Conservation (phyloP, 768 basidiomycete genomes). For the Chlorophyllum brunneum region DNA sequence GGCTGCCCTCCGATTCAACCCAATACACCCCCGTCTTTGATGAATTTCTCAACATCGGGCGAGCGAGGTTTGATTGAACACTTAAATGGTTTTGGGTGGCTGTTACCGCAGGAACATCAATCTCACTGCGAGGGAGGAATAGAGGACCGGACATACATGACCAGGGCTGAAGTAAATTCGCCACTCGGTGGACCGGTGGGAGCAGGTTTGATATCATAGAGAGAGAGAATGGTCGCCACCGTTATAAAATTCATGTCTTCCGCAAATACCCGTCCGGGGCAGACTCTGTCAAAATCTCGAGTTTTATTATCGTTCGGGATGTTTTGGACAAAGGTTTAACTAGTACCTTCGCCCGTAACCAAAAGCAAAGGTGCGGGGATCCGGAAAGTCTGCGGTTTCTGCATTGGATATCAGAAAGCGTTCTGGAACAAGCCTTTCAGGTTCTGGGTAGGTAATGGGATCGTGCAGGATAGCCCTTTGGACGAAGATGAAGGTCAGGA, state of each 20-base stretch:
- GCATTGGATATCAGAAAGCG: constrained; percentile 11
- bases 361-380: constrained; percentile 6
- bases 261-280: constrained; percentile 22
- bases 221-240: constrained; percentile 21
- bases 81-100: constrained; percentile 13
- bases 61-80: constrained; percentile 14
- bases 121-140: neutral
- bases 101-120: neutral
- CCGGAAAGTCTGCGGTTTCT: neutral
- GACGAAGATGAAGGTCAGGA: neutral
- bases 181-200: neutral
- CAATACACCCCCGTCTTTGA: constrained; percentile 2
- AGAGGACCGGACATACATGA: constrained; percentile 3
- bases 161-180: constrained; percentile 6
- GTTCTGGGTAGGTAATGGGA: constrained; percentile 15
- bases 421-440: constrained; percentile 18
- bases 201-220: constrained; percentile 18
- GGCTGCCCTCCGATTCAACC: too few relatives aligned
- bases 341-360: constrained; percentile 10
- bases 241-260: constrained; percentile 21
- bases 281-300: constrained; percentile 18
- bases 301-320: neutral
- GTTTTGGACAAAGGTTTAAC: neutral
- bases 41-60: neutral
- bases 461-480: constrained; percentile 25